These are phyloP conservation scores for Flueggea neowawraea DNA, from an alignment of 441 rosid species.

Conservation along the genomic window DNA sequence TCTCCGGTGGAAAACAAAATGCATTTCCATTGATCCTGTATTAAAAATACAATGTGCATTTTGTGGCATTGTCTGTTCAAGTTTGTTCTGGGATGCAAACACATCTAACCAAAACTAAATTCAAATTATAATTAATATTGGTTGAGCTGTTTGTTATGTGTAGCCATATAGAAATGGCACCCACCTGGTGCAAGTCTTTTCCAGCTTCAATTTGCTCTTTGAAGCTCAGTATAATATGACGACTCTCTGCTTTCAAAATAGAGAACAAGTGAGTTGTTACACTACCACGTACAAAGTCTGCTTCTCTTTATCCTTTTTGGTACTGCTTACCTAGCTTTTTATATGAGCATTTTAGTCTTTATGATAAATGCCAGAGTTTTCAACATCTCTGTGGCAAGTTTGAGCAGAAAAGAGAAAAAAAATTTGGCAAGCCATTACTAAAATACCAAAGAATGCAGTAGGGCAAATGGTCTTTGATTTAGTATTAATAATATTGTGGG, in stretches of 20 bases:
- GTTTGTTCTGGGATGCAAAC: not conserved
- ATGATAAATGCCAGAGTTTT: too few species aligned
- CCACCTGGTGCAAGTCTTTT: too few species aligned
- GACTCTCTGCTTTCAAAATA: too few species aligned
- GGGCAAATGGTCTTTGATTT: not conserved
- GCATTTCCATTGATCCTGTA: not conserved
- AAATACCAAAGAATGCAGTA: not conserved
- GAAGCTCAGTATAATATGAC: too few species aligned
- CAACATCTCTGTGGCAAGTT: not conserved
- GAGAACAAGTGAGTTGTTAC: too few species aligned
- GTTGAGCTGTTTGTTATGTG: not conserved
- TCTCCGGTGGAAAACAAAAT: not conserved
- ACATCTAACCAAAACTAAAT: not conserved
- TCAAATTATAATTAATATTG: not conserved
- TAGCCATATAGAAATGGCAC: too few species aligned
- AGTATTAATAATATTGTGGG: not conserved
- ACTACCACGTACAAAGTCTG: too few species aligned
- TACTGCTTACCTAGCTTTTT: too few species aligned
- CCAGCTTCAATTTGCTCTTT: too few species aligned
- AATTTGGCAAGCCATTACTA: not conserved
- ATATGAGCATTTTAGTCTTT: too few species aligned
- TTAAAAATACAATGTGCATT: not conserved
- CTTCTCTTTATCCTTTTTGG: too few species aligned
- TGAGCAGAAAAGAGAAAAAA: not conserved
- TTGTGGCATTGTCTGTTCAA: constrained; percentile 1